Evolutionary conservation across 495 filamentous ascomycete species (phyloP), one percentile per base, ranked within the genome.

Genomic region (Rhypophila decipiens): DNA sequence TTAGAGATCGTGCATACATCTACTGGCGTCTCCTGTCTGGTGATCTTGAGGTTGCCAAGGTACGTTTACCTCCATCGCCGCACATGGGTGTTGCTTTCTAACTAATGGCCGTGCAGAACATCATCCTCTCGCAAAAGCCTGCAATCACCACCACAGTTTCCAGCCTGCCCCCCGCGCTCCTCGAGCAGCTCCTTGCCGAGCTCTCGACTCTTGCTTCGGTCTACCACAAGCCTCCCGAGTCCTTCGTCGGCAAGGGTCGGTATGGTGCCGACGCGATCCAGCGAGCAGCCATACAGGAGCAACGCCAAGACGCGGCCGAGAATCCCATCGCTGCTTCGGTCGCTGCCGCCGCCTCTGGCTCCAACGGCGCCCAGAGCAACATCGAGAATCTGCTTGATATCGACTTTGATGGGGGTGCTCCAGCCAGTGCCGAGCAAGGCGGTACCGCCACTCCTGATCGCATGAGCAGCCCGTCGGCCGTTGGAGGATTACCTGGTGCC

Each of bases 21-120:
- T 98, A 98, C 72, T 98, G 93, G 93, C 86, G 93, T 50, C 73
- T 98, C 21, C 74, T 98, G n/a, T 96, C 90, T 17, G 91, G 86
- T 40, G 91, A 97, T 56, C 81, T 91, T 15, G 78, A 88, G 55
- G 79, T 95, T 31, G 87, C 94, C 40, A 89, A 87, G 74, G 83
- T 85, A 68, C 37, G 61, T 48, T 37, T 13, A 12, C 24, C 17
- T 19, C 18, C 21, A 38, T 46, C 22, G 11, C 10, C 11, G 11
- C 33, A 36, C 4, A 17, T 19, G 31, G 42, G 22, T 23, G 4
- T 8, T 49, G n/a, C 15, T 13, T 53, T 50, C 56, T 65, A 46
- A 67, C 43, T 19, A 34, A 20, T 24, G 39, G 0, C 68, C 12
- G 27, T 17, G n/a, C n/a, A 90, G 82, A 87, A 80, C 49, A 87